A percentile compares a stretch with the other conserved stretches of the same genome.
phyloP scores from a whole-genome alignment of 495 filamentous ascomycete species.

The Astrocystis sublimbata region DNA sequence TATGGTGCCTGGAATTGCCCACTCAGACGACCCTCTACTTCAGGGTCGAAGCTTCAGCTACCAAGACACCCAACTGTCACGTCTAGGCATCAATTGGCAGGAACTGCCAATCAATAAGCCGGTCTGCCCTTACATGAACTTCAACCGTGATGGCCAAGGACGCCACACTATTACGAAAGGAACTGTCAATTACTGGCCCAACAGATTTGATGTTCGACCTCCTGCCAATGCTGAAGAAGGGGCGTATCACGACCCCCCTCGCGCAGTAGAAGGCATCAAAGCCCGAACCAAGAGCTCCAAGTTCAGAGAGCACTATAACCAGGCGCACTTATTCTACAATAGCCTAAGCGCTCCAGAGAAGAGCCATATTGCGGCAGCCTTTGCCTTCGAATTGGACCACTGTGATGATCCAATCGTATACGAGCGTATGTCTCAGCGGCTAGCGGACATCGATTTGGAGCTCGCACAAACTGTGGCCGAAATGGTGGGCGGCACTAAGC shows the following conservation, averaged over 20 bases:
- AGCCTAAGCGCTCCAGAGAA: conserved; percentile 72
- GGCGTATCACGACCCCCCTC: conserved; percentile 68
- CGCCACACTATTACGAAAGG: conserved; percentile 59
- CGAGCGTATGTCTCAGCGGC: conserved; percentile 65
- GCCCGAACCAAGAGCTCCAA: conserved; percentile 69
- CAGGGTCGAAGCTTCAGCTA: conserved; percentile 88
- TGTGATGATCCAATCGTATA: conserved; percentile 86
- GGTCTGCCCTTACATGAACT: conserved; percentile 76
- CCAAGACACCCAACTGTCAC: conserved; percentile 80
- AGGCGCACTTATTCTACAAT: conserved; percentile 79
- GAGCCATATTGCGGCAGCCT: conserved; percentile 65
- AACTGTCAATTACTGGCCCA: conserved; percentile 88
- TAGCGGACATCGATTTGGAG: conserved; percentile 70
- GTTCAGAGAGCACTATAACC: conserved; percentile 77
- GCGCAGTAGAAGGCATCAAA: conserved; percentile 69
- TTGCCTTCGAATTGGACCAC: conserved; percentile 85
- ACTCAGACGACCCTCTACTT: conserved; percentile 81
- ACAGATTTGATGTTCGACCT: conserved; percentile 65
- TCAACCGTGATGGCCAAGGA: conserved; percentile 73
- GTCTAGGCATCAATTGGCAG: conserved; percentile 82
- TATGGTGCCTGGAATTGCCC: conserved; percentile 83
- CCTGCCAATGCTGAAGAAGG: conserved; percentile 61
- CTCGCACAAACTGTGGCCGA: conserved; percentile 71
- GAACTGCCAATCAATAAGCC: conserved; percentile 82
- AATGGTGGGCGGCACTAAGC: conserved; percentile 65